Base-by-base conservation (phyloP, 2,329 filamentous ascomycete genomes). In the Coniella vitis region DNA sequence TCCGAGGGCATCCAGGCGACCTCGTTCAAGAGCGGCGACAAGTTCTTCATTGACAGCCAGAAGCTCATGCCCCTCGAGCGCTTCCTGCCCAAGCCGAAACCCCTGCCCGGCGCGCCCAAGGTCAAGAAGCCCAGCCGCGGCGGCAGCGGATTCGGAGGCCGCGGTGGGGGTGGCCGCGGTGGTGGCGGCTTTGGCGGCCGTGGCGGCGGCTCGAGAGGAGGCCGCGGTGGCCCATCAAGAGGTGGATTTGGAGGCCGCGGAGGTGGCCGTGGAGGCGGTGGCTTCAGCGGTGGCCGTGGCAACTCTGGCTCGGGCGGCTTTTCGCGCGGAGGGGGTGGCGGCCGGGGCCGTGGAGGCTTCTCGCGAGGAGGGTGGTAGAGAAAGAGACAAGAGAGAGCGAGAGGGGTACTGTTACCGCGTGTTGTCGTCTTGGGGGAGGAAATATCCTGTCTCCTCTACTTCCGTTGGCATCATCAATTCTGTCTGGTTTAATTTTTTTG, bases 71-170 rank as follows among this genome's bases (percentile, higher is more conserved):
- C 93, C 38, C 74, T 97, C 60, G 93, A 98, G 70, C 90, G 86
- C 77, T 98, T 98, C 78, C 75, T 97, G 52, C 93, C 93, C 56
- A 95, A 90, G 76, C 91, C 91, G 48, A 96, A 96, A 76, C 74
- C 75, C 45, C 71, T 73, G 31, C 74, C 76, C 58, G 85, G 86
- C 62, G 68, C 49, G 70, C 69, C 73, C 55, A 77, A 76, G 70
- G 67, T 72, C 56, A 76, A 75, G 64, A 64, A 63, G 56, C 61
- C 65, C 45, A 88, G 86, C 71, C 81, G 80, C 61, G 79, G 80
- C 39, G 84, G 82, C 55, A 76, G 73, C 43, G 67, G 71, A 39
- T 71, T 75, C 47, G 75, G 63, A 16, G 64, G 66, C 17, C 60
- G 69, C n/a, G 73, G 74, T 20, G 65, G 66, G 38, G 43, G 65